phyloP scores from a whole-genome alignment of 2,329 filamentous ascomycete genomes.

The Tothia fuscella region DNA sequence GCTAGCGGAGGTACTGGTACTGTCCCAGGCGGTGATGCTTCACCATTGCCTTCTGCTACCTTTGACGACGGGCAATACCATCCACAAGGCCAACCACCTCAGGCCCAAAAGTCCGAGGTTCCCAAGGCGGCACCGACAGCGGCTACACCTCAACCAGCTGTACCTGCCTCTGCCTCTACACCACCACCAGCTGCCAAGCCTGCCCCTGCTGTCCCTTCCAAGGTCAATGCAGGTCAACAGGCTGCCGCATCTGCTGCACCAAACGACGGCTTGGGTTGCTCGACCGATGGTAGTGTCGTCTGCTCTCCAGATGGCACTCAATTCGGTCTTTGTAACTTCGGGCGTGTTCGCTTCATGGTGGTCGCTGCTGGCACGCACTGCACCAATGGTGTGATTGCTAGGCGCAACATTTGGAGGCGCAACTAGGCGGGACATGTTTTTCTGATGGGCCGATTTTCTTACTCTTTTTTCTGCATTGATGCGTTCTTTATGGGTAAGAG shows the following conservation, averaged over 20 bases:
- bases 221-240: not conserved
- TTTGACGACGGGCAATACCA: too few species aligned
- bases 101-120: not conserved
- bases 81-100: too few species aligned
- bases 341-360: not conserved
- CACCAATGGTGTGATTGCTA: not conserved
- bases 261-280: not conserved
- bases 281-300: constrained; percentile 6
- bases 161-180: not conserved
- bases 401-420: not conserved
- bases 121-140: not conserved
- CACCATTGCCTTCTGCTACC: not conserved
- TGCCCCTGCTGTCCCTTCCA: not conserved
- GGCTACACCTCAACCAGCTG: not conserved
- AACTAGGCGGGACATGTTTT: too few species aligned
- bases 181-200: not conserved
- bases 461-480: too few species aligned
- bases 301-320: constrained; percentile 8
- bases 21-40: not conserved
- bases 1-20: constrained; percentile 1
- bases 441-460: too few species aligned
- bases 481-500: too few species aligned
- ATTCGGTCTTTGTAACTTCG: constrained; percentile 9
- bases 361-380: constrained; percentile 8
- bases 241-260: not conserved